Conservation (phyloP, 768 basidiomycete genomes). For the Pleurotus citrinopileatus region DNA sequence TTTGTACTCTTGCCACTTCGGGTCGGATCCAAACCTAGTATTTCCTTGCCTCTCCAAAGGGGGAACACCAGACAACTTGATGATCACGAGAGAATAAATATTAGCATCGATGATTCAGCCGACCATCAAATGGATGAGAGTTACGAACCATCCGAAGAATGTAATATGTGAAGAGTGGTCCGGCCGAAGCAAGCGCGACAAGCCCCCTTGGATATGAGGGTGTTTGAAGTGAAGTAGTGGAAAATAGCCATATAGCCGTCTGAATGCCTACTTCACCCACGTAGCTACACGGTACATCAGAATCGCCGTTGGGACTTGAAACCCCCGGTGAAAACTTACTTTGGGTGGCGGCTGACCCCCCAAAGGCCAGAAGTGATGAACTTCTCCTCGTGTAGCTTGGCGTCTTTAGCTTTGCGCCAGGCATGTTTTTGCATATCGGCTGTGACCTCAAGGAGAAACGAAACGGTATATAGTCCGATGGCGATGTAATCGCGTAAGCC, state of each 20-base stretch:
- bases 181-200: constrained; percentile 44
- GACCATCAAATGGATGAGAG: background rate
- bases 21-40: constrained; percentile 52
- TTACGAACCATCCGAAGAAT: constrained; percentile 48
- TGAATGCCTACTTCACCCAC: constrained; percentile 71
- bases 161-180: constrained; percentile 64
- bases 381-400: constrained; percentile 64
- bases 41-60: constrained; percentile 58
- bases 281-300: constrained; percentile 42
- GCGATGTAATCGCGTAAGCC: constrained; percentile 52
- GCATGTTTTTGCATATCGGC: constrained; percentile 64
- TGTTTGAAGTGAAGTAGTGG: constrained; percentile 44
- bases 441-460: constrained; percentile 58
- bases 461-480: constrained; percentile 49
- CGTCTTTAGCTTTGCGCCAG: constrained; percentile 58
- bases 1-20: constrained; percentile 59
- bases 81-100: background rate
- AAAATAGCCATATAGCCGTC: constrained; percentile 62
- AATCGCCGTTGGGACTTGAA: background rate
- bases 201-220: constrained; percentile 42
- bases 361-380: constrained; percentile 72
- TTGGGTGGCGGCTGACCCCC: constrained; percentile 68
- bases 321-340: constrained; percentile 38
- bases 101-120: background rate
- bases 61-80: constrained; percentile 66